Evolutionary conservation across 2,329 filamentous ascomycete species (phyloP).

Genomic region (Rutstroemia sp.): DNA sequence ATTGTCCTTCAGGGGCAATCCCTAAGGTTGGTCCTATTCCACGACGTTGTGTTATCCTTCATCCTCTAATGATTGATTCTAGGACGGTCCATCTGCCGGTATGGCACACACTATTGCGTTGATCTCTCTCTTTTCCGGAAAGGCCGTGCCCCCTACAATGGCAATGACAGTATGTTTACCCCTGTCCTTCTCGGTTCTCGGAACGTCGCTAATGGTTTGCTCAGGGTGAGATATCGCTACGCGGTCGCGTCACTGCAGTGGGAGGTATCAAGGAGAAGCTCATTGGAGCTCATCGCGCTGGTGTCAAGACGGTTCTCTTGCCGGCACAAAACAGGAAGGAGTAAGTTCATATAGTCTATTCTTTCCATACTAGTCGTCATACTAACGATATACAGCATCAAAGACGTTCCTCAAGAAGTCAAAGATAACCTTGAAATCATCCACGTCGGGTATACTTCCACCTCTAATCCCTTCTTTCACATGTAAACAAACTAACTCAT

Average conservation of each 20-base stretch:
- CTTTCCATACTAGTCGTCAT: neutral
- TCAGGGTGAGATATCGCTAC: constrained; percentile 61
- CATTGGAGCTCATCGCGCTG: constrained; percentile 86
- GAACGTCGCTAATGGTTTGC: constrained; percentile 15
- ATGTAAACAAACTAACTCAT: neutral
- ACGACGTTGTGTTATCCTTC: constrained; percentile 1
- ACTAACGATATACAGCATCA: constrained; percentile 39
- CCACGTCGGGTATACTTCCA: constrained; percentile 66
- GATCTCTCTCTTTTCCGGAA: constrained; percentile 81
- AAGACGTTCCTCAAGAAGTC: constrained; percentile 86
- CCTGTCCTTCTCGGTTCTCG: neutral
- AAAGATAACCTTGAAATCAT: constrained; percentile 80
- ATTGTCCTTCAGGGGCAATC: constrained; percentile 90
- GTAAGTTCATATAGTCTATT: constrained; percentile 15
- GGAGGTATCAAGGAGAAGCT: constrained; percentile 98
- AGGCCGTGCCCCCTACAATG: constrained; percentile 80
- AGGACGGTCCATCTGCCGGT: constrained; percentile 83
- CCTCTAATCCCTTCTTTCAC: constrained; percentile 5
- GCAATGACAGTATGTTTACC: constrained; percentile 75
- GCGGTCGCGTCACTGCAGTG: constrained; percentile 86
- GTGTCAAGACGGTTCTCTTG: constrained; percentile 87
- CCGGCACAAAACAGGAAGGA: constrained; percentile 89
- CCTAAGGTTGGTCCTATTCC: constrained; percentile 75
- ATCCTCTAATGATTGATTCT: constrained; percentile 1
- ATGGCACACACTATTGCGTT: constrained; percentile 91